Base-by-base conservation (phyloP, 2,329 filamentous ascomycete species). In the Colletotrichum sp. region DNA sequence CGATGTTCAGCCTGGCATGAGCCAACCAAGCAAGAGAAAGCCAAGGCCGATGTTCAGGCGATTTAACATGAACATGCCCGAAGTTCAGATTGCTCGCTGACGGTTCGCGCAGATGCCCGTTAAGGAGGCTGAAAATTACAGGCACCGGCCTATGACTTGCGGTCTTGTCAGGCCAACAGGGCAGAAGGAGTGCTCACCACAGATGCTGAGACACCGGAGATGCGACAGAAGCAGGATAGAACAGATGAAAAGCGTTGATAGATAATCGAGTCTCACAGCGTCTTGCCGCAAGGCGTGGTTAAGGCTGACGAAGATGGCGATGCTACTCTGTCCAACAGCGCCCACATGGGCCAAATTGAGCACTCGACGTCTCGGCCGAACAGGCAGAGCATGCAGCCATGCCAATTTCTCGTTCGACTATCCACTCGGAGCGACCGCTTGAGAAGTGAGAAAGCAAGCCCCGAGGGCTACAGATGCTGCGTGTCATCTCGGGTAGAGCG, bases 21-120 rank as follows among this genome's bases (percentile, higher is more conserved):
- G 69, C 60, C 55, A 60, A 36, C 21, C 60, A 72, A 67, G 52
- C 8, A 62, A n/a, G 30, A 63, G 30, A 30, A 55, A 68, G 64
- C 70, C 70, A 74, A 74, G 59, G n/a, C 74, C 74, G 74, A 74
- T 44, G 64, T 69, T 69, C 64, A 65, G 70, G 70, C 44, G 64
- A 21, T 69, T 55, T 21, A n/a, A 69, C 34, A 62, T 13, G 36
- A 49, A 49, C 28, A 65, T 71, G 74, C 74, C 74, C 74, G 74
- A 66, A 28, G 57, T 69, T 69, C 44, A 74, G 74, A 76, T 36
- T 18, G 18, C 18, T 32, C 26, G 28, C 39, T 57, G 57, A 49
- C 18, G 13, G n/a, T 60, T 30, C 59, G 49, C 30, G 39, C 28
- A 65, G 68, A 74, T 69, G 74, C 49, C 74, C 71, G 70, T 65